Conservation (phyloP, 371 early-diverging fungal genomes). For the Mortierella sp. region DNA sequence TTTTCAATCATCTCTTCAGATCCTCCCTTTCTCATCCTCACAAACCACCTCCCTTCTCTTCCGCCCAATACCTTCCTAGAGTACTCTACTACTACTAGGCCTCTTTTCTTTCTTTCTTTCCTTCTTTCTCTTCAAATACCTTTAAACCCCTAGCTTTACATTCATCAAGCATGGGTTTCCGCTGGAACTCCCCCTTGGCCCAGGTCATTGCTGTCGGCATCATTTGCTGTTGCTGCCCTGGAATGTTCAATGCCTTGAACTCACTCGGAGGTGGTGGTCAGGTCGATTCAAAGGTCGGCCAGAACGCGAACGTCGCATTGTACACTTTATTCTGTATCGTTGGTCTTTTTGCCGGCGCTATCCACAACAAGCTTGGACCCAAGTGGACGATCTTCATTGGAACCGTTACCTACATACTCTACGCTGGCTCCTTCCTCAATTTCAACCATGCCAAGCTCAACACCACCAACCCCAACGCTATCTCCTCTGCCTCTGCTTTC, state of each 20-base stretch:
- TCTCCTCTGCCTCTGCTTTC: background rate
- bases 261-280: constrained; percentile 82
- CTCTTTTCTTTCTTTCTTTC: no score
- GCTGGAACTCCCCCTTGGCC: constrained; percentile 71
- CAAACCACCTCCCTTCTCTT: no score
- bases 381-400: constrained; percentile 67
- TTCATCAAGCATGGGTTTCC: constrained; percentile 53
- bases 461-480: no score
- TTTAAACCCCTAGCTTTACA: no score
- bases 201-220: constrained; percentile 80
- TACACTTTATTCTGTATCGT: constrained; percentile 80
- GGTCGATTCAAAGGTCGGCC: constrained; percentile 70
- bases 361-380: constrained; percentile 72
- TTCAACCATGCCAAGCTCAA: constrained; percentile 7
- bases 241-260: constrained; percentile 88
- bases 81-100: no score
- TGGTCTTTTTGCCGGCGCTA: constrained; percentile 74
- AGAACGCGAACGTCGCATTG: constrained; percentile 82
- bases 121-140: no score
- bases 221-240: constrained; percentile 83
- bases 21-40: no score
- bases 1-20: no score
- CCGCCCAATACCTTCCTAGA: no score
- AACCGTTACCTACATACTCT: constrained; percentile 51
- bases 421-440: constrained; percentile 57